These are phyloP conservation scores for Mortierella claussenii DNA, from an alignment of 192 early-diverging fungal species.

Conservation along the genomic window DNA sequence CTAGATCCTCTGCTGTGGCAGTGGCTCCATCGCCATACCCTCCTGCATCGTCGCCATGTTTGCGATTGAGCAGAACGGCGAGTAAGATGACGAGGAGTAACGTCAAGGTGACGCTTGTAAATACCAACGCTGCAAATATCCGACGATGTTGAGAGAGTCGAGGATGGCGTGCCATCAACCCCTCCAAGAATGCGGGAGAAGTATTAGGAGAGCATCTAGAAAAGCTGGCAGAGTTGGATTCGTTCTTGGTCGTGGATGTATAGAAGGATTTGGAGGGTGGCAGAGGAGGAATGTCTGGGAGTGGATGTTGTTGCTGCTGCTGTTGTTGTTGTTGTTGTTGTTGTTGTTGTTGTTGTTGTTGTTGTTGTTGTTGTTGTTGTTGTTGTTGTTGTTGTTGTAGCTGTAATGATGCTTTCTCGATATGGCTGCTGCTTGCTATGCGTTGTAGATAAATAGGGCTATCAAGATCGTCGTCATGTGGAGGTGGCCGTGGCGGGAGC, in stretches of 20 bases:
- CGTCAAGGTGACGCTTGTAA: background rate
- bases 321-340: background rate
- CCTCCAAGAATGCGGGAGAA: constrained; percentile 27
- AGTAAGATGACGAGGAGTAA: constrained; percentile 22
- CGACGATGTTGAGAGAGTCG: constrained; percentile 33
- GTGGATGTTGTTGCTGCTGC: constrained; percentile 5
- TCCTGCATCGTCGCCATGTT: background rate
- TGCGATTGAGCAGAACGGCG: constrained; percentile 17
- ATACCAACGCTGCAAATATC: constrained; percentile 21
- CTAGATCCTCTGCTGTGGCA: constrained; percentile 18
- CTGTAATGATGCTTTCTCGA: too few relatives aligned
- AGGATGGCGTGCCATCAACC: constrained; percentile 28
- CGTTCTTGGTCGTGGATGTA: too few relatives aligned
- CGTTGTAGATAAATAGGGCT: background rate
- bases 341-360: background rate
- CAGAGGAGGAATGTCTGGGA: constrained; percentile 17
- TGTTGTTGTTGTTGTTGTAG: background rate
- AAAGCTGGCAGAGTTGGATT: background rate
- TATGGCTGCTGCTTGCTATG: too few relatives aligned
- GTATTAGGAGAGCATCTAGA: background rate
- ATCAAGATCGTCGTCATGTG: background rate
- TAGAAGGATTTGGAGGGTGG: constrained; percentile 38
- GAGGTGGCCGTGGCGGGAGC: constrained; percentile 2
- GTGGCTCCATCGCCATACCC: background rate
- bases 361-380: background rate